These are phyloP conservation scores for Talaromyces sp. DNA, from an alignment of 2,329 filamentous ascomycete species.

Conservation along the genomic window DNA sequence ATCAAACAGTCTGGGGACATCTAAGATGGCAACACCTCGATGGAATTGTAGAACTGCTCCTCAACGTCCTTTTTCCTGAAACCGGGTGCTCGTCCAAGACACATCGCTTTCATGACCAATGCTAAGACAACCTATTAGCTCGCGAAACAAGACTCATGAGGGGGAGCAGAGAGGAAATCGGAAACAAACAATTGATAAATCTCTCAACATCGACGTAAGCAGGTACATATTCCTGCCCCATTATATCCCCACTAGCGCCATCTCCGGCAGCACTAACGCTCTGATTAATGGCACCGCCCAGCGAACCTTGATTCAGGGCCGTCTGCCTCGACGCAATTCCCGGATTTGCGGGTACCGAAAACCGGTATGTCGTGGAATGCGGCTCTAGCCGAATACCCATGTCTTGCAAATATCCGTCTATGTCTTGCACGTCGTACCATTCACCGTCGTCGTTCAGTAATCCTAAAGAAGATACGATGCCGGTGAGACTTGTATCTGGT, in stretches of 20 bases:
- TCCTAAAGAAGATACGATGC: conserved; percentile 7
- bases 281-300: not conserved
- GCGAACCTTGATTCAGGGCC: not conserved
- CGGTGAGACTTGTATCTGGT: not conserved
- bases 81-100: conserved; percentile 7
- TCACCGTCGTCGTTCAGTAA: conserved; percentile 18
- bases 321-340: not conserved
- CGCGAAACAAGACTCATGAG: not conserved
- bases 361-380: not conserved
- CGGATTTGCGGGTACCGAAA: conserved; percentile 4
- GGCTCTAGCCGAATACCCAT: conserved; percentile 14
- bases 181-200: conserved; percentile 12
- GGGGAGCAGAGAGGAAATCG: not conserved
- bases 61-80: conserved; percentile 14
- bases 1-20: not conserved
- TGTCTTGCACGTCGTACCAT: conserved; percentile 24
- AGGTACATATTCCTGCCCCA: conserved; percentile 10
- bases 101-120: conserved; percentile 15
- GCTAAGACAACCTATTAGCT: not conserved
- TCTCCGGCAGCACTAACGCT: not conserved
- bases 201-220: conserved; percentile 10
- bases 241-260: not conserved
- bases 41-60: conserved; percentile 14
- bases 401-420: conserved; percentile 21
- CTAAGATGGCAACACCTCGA: conserved; percentile 10